A percentile compares a stretch with the other conserved stretches of the same genome.
Conservation (phyloP, 1,284 basidiomycete species). For the Cutaneotrichosporon cavernicola region DNA sequence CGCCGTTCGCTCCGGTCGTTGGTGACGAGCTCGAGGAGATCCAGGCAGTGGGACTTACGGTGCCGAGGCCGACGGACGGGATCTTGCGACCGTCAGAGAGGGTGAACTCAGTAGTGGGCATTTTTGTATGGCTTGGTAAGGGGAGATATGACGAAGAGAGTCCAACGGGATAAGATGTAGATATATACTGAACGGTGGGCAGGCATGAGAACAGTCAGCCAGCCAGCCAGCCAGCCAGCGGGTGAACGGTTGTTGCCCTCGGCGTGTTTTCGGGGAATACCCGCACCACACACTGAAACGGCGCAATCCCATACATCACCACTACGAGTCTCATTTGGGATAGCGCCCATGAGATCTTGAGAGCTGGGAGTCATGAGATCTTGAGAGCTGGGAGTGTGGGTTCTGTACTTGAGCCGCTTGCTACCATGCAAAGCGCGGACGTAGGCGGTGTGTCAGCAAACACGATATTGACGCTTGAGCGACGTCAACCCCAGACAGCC, state of each 20-base stretch:
- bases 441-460: background rate
- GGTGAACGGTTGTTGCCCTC: background rate
- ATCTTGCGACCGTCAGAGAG: conserved; percentile 51
- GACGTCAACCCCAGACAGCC: background rate
- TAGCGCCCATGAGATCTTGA: no score
- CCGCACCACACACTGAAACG: background rate
- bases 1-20: background rate
- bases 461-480: background rate
- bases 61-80: conserved; percentile 56
- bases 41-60: conserved; percentile 45
- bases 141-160: background rate
- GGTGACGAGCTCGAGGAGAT: background rate
- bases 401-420: background rate
- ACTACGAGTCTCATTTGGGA: background rate
- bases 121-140: conserved; percentile 20
- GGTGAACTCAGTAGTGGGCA: conserved; percentile 42
- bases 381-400: no score
- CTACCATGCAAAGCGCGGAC: background rate
- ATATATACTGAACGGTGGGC: background rate
- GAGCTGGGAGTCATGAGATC: no score
- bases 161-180: background rate
- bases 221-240: conserved; percentile 3
- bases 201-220: background rate
- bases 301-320: background rate
- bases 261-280: conserved; percentile 20